Evolutionary conservation across 768 basidiomycete species (phyloP), one percentile per base, ranked within the genome.

Genomic region (Boletus rubroflammeus): DNA sequence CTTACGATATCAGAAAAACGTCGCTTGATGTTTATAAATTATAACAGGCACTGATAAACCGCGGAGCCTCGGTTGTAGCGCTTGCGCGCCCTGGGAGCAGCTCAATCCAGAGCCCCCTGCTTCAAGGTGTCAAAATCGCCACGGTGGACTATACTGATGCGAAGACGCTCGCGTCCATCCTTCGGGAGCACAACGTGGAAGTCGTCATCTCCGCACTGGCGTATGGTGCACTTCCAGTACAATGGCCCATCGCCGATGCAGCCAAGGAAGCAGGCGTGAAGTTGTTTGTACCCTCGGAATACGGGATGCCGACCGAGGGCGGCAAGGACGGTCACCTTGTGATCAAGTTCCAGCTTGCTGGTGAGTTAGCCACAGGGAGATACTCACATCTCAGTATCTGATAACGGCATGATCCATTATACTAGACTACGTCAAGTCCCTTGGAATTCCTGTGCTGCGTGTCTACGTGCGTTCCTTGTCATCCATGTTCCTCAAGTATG

Each of bases 231-330:
- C 57, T 68, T 14, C 39, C 50, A 3, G 58, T 56, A 6, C 72
- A 73, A 47, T 58, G 57, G 26, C 40, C 57, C 2, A 51, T 75
- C 34, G 73, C 67, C 14, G 67, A 71, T 7, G 75, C 74, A 14
- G 70, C 75, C 25, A 72, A 72, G 51, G 61, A 59, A 35, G 74
- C 73, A 0, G 67, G 63, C 1, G 72, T 76, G 19, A 71, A 72
- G 56, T 38, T 76, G 45, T 74, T 76, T 45, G 72, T 72, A n/a
- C 72, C 74, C 13, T 69, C 67, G 19, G 75, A 75, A 51, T 76
- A 61, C 29, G 72, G 74, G 21, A 62, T 72, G 57, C 65, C 72
- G 14, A 75, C 67, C 0, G 66, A 67, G 23, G 75, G 68, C 3
- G 62, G 62, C 6, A 67, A 64, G 34, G 67, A 64, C 0, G 68